These are phyloP conservation scores for Raphanus raphanistrum DNA, from an alignment of 345 rosid species.

Conservation along the genomic window DNA sequence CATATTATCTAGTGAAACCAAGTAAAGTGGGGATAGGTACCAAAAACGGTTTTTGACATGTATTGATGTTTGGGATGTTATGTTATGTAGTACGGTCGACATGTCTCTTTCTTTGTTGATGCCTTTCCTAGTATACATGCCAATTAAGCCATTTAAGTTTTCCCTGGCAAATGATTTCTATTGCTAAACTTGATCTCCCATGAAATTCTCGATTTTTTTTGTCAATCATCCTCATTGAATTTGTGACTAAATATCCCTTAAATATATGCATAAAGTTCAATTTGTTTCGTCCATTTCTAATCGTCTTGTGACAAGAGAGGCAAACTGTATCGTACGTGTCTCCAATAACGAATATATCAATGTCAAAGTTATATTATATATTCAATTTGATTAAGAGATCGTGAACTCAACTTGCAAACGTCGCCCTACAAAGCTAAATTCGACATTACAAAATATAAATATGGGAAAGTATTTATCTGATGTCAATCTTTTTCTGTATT, in stretches of 20 bases:
- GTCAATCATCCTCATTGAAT: conserved; percentile 9
- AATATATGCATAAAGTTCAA: not conserved
- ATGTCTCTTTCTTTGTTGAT: conserved; percentile 24
- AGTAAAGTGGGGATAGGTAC: conserved; percentile 22
- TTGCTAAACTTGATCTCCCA: conserved; percentile 4
- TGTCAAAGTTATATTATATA: not conserved
- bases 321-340: not conserved
- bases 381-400: conserved; percentile 3
- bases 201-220: not conserved
- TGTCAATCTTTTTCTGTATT: not conserved
- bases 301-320: not conserved
- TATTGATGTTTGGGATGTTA: conserved; percentile 30
- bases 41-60: conserved; percentile 28
- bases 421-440: not conserved
- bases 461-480: not conserved
- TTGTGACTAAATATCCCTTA: not conserved
- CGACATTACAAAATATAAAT: not conserved
- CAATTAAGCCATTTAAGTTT: not conserved
- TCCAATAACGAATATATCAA: conserved; percentile 13
- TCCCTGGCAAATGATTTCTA: not conserved
- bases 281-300: not conserved
- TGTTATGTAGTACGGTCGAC: conserved; percentile 13
- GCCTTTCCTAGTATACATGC: no score
- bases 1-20: not conserved
- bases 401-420: conserved; percentile 20